Evolutionary conservation across 805 yeast species (phyloP).

Genomic region (Pichia exigua): DNA sequence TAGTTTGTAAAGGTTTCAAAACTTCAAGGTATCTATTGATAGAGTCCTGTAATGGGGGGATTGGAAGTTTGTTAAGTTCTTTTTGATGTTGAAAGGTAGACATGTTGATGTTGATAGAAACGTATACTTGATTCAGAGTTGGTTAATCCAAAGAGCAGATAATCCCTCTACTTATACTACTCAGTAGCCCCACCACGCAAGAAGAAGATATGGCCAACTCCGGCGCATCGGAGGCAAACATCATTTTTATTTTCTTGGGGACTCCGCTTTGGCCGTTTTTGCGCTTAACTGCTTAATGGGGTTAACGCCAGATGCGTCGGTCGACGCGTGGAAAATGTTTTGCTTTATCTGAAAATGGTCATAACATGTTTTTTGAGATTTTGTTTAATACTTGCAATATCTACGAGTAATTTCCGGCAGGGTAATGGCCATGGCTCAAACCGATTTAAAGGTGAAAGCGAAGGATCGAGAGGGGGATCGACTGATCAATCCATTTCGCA

Average conservation of each 20-base stretch:
- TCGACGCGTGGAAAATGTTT: neutral
- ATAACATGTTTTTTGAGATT: no score
- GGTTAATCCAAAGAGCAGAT: neutral
- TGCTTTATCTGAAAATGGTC: no score
- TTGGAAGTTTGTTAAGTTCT: conserved; percentile 60
- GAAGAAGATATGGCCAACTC: conserved; percentile 1
- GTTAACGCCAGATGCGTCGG: neutral
- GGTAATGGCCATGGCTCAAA: neutral
- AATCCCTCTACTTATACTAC: neutral
- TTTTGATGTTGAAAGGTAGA: conserved; percentile 52
- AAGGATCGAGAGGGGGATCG: neutral
- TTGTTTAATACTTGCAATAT: no score
- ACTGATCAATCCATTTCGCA: conserved; percentile 2
- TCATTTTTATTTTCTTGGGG: neutral
- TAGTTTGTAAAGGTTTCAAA: conserved; percentile 75
- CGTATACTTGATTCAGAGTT: neutral
- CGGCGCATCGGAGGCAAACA: conserved; percentile 12
- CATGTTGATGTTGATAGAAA: conserved; percentile 4
- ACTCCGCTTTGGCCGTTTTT: neutral
- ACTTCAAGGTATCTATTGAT: conserved; percentile 57
- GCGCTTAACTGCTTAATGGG: neutral
- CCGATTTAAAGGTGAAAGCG: neutral
- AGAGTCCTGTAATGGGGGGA: conserved; percentile 67
- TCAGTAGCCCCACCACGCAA: neutral
- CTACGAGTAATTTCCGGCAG: no score